A percentile compares a stretch with the other conserved stretches of the same genome.
phyloP scores from a whole-genome alignment of 1,284 basidiomycete genomes.

The Cystobasidium pallidum region DNA sequence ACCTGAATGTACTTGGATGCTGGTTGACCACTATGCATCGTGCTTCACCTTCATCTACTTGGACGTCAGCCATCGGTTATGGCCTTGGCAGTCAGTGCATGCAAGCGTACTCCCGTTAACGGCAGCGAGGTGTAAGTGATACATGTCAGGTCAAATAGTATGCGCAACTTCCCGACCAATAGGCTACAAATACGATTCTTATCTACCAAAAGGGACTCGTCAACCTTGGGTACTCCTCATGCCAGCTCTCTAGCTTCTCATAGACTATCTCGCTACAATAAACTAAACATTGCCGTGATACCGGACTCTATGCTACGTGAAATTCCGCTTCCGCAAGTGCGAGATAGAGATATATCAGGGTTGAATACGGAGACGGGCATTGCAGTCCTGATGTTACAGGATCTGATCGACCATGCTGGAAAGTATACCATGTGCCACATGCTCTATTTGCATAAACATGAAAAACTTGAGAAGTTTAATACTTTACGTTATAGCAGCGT shows the following conservation, averaged over 20 bases:
- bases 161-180: too few relatives aligned
- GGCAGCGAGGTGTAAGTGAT: conserved; percentile 36
- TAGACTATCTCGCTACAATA: too few relatives aligned
- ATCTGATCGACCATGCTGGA: too few relatives aligned
- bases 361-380: too few relatives aligned
- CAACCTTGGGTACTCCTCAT: conserved; percentile 39
- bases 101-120: conserved; percentile 38
- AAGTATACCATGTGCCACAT: too few relatives aligned
- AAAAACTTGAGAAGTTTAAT: too few relatives aligned
- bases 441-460: too few relatives aligned
- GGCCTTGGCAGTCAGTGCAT: conserved; percentile 34
- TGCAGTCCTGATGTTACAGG: too few relatives aligned
- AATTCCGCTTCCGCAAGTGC: too few relatives aligned
- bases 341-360: too few relatives aligned
- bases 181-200: not conserved
- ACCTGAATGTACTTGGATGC: conserved; percentile 11
- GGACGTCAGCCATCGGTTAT: conserved; percentile 26
- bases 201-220: conserved; percentile 42
- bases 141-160: not conserved
- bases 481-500: not conserved
- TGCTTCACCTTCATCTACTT: not conserved
- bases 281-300: too few relatives aligned
- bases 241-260: conserved; percentile 19
- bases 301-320: too few relatives aligned
- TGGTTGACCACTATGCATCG: not conserved